Evolutionary conservation across 2,329 filamentous ascomycete species (phyloP), one percentile per base, ranked within the genome.

Genomic region (Aspergillus melleus): DNA sequence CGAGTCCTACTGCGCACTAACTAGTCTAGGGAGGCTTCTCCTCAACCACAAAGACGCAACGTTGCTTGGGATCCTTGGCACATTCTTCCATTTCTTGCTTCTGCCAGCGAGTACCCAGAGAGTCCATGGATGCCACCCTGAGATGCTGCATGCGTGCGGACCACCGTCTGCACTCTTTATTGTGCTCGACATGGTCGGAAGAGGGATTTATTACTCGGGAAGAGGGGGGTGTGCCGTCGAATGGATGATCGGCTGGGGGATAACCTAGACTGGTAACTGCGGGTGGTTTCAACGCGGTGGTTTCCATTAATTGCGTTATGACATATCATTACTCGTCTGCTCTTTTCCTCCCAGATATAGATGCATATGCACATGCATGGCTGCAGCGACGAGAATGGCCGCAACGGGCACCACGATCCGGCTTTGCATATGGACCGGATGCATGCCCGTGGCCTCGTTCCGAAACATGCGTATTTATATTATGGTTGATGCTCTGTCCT

Each of bases 361-460:
- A 16, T 54, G 56, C 56, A 58, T 58, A 58, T 53, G 54, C 46
- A 32, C 10, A 36, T 55, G 54, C 54, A 49, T 19, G 56, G 56
- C 22, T 16, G 55, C 22, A 42, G 20, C 1, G 32, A 50, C 12
- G 19, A 19, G 9, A 22, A 19, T 53, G 50, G 50, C 6, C 20
- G 49, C 36, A 46, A 57, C 19, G 47, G 24, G 9, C 16, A 36
- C 32, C 10, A 36, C 32, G 11, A 11, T 10, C 11, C 36, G 36
- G 16, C 36, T 42, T 42, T 42, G 36, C 36, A 42, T 42, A 19
- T n/a, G 36, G 36, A 42, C 36, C 16, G 36, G 36, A 42, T 42
- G 36, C 32, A 36, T 4, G 32, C 32, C 32, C 32, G 32, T 36
- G 32, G 11, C 32, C 32, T 36, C 32, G 11, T 36, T 36, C 11